Percentiles rank a stretch among this genome's conserved stretches.
Conservation (phyloP, 352 stramenopile species). For the Aphanomyces invadans region DNA sequence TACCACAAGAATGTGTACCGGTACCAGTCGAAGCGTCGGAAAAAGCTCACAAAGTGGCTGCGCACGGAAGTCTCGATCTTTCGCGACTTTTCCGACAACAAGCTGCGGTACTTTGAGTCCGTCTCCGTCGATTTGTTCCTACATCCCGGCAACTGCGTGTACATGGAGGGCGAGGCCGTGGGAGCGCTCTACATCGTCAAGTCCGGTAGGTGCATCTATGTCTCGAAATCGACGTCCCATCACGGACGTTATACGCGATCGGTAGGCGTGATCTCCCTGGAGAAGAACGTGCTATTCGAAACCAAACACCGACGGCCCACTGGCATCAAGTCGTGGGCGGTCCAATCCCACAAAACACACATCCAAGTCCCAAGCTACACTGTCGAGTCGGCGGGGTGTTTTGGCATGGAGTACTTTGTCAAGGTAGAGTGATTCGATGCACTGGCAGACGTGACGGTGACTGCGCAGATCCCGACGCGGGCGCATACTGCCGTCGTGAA, state of each 20-base stretch:
- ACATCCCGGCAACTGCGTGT: slow-evolving; percentile 48
- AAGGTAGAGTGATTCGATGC: slow-evolving; percentile 24
- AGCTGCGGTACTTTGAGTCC: slow-evolving; percentile 69
- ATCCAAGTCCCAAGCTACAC: slow-evolving; percentile 44
- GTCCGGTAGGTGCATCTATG: slow-evolving; percentile 26
- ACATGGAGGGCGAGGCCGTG: slow-evolving; percentile 50
- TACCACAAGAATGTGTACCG: slow-evolving; percentile 63
- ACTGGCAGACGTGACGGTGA: not conserved
- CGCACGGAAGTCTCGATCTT: slow-evolving; percentile 59
- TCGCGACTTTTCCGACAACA: slow-evolving; percentile 64
- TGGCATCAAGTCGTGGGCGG: slow-evolving; percentile 43
- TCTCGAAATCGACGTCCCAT: too few species aligned
- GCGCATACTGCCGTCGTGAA: slow-evolving; percentile 52
- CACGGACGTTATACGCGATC: too few species aligned
- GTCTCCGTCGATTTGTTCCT: slow-evolving; percentile 62
- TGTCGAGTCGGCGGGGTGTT: slow-evolving; percentile 46
- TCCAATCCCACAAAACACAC: slow-evolving; percentile 45
- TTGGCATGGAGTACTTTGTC: slow-evolving; percentile 68
- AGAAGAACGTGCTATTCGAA: slow-evolving; percentile 65
- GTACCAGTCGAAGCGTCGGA: slow-evolving; percentile 52
- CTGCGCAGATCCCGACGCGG: slow-evolving; percentile 30
- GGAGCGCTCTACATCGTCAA: slow-evolving; percentile 65
- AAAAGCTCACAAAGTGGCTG: slow-evolving; percentile 58
- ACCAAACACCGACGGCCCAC: slow-evolving; percentile 53
- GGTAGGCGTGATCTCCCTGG: slow-evolving; percentile 41